Conservation (phyloP, 768 basidiomycete species). For the Rhodotorula graminis region DNA sequence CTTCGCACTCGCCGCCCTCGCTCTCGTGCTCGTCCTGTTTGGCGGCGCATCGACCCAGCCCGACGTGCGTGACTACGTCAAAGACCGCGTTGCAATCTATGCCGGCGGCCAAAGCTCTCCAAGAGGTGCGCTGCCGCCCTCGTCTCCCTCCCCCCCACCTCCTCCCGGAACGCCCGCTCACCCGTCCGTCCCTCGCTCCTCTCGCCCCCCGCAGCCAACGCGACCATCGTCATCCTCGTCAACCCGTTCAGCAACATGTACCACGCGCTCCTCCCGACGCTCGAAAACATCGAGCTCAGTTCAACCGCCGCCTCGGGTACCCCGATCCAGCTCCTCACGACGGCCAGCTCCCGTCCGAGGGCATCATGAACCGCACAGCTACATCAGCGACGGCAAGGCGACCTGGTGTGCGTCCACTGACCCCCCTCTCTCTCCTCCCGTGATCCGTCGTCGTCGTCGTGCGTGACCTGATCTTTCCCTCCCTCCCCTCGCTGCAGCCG, state of each 20-base stretch:
- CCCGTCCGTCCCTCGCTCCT: neutral
- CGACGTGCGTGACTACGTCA: neutral
- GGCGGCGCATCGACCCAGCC: neutral
- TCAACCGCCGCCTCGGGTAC: constrained; percentile 14
- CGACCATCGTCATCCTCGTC: constrained; percentile 18
- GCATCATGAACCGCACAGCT: neutral
- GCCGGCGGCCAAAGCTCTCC: neutral
- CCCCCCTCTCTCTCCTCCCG: too few relatives aligned
- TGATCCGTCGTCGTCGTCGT: too few relatives aligned
- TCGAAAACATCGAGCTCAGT: constrained; percentile 11
- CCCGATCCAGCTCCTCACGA: constrained; percentile 23
- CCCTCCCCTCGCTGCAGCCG: neutral
- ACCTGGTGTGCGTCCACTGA: constrained; percentile 17
- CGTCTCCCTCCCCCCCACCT: too few relatives aligned
- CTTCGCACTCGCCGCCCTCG: neutral
- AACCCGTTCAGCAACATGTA: constrained; percentile 9
- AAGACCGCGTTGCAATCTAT: neutral
- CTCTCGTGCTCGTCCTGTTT: neutral
- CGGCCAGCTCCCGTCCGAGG: constrained; percentile 7
- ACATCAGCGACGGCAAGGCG: constrained; percentile 16
- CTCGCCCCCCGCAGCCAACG: constrained; percentile 1
- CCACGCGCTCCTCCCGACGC: constrained; percentile 2
- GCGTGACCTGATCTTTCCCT: too few relatives aligned
- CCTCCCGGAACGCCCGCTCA: neutral
- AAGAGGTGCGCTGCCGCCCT: neutral